Percentiles rank a stretch among this genome's conserved stretches.
phyloP scores from a whole-genome alignment of 2,329 filamentous ascomycete species.

The Talaromyces sp. region DNA sequence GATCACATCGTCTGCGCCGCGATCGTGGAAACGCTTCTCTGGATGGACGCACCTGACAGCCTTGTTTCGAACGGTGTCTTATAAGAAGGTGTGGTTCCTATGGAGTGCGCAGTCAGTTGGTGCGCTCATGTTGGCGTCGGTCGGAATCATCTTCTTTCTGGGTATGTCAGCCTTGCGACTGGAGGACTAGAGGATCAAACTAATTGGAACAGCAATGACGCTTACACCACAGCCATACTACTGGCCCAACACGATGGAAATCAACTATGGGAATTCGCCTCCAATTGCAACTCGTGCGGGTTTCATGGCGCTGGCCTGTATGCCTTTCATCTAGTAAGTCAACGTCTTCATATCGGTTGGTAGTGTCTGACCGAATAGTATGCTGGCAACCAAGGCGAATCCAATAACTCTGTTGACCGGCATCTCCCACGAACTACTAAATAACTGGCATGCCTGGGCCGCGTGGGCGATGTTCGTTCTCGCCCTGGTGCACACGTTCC shows the following conservation, averaged over 20 bases:
- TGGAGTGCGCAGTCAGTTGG: slow-evolving; percentile 42
- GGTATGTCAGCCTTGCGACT: background rate
- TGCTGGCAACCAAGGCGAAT: slow-evolving; percentile 53
- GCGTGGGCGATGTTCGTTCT: slow-evolving; percentile 55
- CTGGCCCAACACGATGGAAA: slow-evolving; percentile 43
- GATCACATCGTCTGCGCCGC: slow-evolving; percentile 22
- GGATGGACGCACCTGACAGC: slow-evolving; percentile 35
- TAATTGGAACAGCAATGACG: slow-evolving; percentile 35
- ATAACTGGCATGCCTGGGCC: slow-evolving; percentile 46
- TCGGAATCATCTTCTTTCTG: slow-evolving; percentile 27
- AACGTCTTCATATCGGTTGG: background rate
- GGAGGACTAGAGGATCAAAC: no score
- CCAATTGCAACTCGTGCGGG: slow-evolving; percentile 52
- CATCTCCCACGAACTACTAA: slow-evolving; percentile 54
- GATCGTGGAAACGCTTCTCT: slow-evolving; percentile 23
- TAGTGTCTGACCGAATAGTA: slow-evolving; percentile 23
- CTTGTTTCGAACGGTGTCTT: slow-evolving; percentile 32
- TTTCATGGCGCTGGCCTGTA: slow-evolving; percentile 49
- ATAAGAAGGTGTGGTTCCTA: slow-evolving; percentile 24
- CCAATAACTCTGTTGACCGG: slow-evolving; percentile 53
- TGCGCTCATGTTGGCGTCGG: slow-evolving; percentile 38
- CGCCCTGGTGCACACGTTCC: slow-evolving; percentile 56
- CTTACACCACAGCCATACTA: slow-evolving; percentile 52
- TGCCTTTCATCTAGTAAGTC: slow-evolving; percentile 48
- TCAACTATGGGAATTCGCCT: slow-evolving; percentile 47